Conservation (phyloP, 2,329 filamentous ascomycete genomes). For the Fusarium verticillioides region DNA sequence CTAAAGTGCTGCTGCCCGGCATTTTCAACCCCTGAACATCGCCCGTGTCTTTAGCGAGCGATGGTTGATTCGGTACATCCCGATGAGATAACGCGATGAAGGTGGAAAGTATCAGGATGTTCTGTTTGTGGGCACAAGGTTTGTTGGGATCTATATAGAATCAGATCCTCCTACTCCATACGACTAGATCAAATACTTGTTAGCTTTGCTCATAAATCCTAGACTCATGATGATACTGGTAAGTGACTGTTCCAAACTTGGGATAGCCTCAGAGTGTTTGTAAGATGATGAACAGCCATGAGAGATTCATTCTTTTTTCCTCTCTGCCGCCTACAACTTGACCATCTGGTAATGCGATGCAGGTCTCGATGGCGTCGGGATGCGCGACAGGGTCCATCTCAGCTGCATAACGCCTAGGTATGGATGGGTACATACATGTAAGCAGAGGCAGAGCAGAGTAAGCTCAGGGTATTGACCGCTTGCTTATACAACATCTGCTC, state of each 20-base stretch:
- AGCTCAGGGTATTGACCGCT: slow-evolving; percentile 9
- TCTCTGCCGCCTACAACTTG: background rate
- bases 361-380: slow-evolving; percentile 4
- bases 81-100: background rate
- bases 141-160: background rate
- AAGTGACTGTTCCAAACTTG: background rate
- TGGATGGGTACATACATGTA: background rate
- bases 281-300: too few relatives aligned
- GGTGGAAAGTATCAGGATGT: background rate
- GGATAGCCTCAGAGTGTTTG: background rate
- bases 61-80: background rate
- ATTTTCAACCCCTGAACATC: slow-evolving; percentile 14
- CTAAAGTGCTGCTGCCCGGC: background rate
- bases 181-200: background rate
- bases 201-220: too few relatives aligned
- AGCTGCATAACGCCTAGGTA: background rate
- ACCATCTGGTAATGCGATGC: background rate
- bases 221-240: background rate
- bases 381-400: slow-evolving; percentile 8
- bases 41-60: background rate
- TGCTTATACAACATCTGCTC: background rate
- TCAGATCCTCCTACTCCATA: background rate
- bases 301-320: background rate
- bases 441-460: slow-evolving; percentile 11
- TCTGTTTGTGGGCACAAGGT: background rate